Percentiles rank a stretch among this genome's conserved stretches.
Conservation (phyloP, 306 rosid species). For the Cicer yamashitae region DNA sequence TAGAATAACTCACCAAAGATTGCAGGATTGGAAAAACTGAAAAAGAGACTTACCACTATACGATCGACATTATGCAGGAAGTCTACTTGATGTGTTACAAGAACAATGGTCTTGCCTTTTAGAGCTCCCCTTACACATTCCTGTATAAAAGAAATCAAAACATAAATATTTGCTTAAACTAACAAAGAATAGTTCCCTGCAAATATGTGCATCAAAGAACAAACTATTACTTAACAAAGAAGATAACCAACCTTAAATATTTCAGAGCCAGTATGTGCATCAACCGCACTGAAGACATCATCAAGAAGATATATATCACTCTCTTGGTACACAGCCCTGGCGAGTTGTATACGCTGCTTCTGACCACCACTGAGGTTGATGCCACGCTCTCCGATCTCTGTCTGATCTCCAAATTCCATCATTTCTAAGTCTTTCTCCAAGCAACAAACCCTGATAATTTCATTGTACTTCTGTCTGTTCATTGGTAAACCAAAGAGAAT, state of each 20-base stretch:
- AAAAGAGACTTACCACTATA: constrained; percentile 62
- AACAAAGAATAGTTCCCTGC: too few species aligned
- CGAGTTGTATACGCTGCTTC: constrained; percentile 94
- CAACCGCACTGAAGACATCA: constrained; percentile 96
- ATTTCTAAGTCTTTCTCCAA: constrained; percentile 89
- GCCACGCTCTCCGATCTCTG: constrained; percentile 98
- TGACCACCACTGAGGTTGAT: constrained; percentile 98
- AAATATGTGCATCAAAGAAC: too few species aligned
- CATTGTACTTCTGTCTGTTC: constrained; percentile 70
- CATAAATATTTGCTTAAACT: too few species aligned
- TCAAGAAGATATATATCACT: constrained; percentile 91
- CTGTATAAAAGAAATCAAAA: constrained; percentile 46
- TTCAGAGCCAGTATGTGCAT: constrained; percentile 96
- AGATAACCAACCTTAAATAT: constrained; percentile 73
- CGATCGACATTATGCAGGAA: constrained; percentile 90
- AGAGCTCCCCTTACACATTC: constrained; percentile 90
- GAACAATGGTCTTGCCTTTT: constrained; percentile 78
- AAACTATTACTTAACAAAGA: not conserved
- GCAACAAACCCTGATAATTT: constrained; percentile 81
- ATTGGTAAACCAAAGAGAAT: constrained; percentile 80
- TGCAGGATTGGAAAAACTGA: not conserved
- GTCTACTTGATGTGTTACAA: constrained; percentile 99
- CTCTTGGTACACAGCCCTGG: constrained; percentile 92
- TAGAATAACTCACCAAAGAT: constrained; percentile 10
- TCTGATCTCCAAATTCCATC: constrained; percentile 95